A percentile compares a stretch with the other conserved stretches of the same genome.
Evolutionary conservation across 257 asterid genomes (phyloP).

Genomic region (Marsdenia floribunda): DNA sequence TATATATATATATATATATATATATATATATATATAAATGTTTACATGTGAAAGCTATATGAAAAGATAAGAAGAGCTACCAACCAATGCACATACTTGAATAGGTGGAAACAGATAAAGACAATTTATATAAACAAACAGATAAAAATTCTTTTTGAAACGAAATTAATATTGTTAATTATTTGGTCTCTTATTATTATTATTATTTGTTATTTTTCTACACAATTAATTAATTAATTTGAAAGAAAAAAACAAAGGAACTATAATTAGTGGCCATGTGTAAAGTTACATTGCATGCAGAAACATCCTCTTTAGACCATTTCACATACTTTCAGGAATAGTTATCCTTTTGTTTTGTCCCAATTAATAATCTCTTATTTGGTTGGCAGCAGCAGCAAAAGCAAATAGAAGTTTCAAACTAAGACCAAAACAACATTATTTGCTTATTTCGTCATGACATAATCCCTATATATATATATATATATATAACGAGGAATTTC

Average conservation of each 20-base stretch:
- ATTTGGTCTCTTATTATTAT: background rate
- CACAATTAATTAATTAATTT: background rate
- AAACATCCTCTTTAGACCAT: constrained; percentile 9
- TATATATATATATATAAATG: background rate
- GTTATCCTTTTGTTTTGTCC: background rate
- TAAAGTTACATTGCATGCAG: background rate
- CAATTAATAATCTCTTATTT: background rate
- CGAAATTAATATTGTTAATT: background rate
- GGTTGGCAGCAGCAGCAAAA: background rate
- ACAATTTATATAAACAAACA: background rate
- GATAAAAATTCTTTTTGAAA: background rate
- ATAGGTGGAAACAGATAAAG: background rate
- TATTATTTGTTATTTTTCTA: too few species aligned
- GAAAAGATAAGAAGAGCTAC: background rate
- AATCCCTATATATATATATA: too few species aligned
- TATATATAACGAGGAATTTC: background rate
- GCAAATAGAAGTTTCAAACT: background rate
- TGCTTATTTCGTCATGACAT: background rate
- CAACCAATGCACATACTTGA: background rate
- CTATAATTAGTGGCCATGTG: constrained; percentile 6
- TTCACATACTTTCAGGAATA: constrained; percentile 2
- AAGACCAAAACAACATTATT: background rate
- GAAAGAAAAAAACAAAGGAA: background rate
- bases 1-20: too few species aligned
- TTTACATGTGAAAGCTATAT: background rate